These are phyloP conservation scores for Fusarium buharicum DNA, from an alignment of 2,329 filamentous ascomycete genomes.

Conservation along the genomic window DNA sequence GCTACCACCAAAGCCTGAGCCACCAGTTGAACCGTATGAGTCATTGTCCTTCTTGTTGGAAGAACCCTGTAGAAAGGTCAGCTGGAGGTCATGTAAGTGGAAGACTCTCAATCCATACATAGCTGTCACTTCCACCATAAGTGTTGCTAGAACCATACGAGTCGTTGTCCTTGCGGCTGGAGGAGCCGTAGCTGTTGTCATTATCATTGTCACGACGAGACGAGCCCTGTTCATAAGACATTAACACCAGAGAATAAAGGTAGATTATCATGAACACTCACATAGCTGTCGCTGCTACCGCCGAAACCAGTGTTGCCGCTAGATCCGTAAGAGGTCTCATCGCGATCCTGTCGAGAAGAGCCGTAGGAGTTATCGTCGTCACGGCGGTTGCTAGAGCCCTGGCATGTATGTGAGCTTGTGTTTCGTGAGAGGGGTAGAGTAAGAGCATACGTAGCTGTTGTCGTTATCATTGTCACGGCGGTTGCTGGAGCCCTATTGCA, in stretches of 20 bases:
- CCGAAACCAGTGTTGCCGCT: conserved; percentile 5
- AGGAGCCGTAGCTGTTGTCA: conserved; percentile 2
- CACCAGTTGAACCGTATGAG: conserved; percentile 5
- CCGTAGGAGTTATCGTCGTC: conserved; percentile 15
- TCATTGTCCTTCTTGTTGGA: background rate
- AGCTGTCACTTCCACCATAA: background rate
- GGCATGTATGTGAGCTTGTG: conserved; percentile 3
- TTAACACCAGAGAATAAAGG: background rate
- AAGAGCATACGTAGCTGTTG: background rate
- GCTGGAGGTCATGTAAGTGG: background rate
- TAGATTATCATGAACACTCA: background rate
- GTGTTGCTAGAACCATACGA: background rate
- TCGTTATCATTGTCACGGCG: conserved; percentile 21
- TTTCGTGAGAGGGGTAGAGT: background rate
- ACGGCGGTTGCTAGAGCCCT: conserved; percentile 31
- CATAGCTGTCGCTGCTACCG: conserved; percentile 17
- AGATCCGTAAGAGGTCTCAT: conserved; percentile 17
- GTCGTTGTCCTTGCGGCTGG: background rate
- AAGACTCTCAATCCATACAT: background rate
- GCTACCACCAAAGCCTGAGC: background rate
- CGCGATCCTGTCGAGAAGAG: conserved; percentile 1
- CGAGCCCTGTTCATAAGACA: conserved; percentile 8
- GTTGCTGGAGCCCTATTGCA: background rate
- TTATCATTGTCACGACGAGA: conserved; percentile 18
- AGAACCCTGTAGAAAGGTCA: background rate